Evolutionary conservation across 2,329 filamentous ascomycete species (phyloP).

Genomic region (Fusarium nodosum): DNA sequence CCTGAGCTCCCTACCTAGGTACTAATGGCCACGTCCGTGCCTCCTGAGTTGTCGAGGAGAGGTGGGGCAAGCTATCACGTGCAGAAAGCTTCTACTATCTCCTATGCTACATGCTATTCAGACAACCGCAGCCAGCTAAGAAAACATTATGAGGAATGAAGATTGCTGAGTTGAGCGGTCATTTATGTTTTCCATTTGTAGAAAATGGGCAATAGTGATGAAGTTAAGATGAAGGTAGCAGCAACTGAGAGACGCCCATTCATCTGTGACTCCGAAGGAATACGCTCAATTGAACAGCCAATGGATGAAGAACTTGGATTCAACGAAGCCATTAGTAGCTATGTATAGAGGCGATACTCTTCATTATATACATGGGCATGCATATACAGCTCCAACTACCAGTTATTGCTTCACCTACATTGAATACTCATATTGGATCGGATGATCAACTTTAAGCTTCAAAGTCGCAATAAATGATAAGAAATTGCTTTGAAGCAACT

Average conservation of each 20-base stretch:
- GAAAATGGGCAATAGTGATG: neutral
- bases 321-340: neutral
- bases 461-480: neutral
- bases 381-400: neutral
- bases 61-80: slow-evolving; percentile 49
- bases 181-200: neutral
- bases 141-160: neutral
- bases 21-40: slow-evolving; percentile 46
- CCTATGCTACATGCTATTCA: neutral
- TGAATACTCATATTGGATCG: neutral
- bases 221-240: neutral
- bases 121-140: neutral
- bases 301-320: neutral
- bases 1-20: slow-evolving; percentile 53
- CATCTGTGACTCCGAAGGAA: neutral
- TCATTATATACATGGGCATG: neutral
- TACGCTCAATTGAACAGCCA: neutral
- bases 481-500: neutral
- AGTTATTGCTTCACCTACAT: neutral
- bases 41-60: slow-evolving; percentile 45
- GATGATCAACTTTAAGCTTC: neutral
- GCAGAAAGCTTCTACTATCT: slow-evolving; percentile 35
- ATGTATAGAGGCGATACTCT: neutral
- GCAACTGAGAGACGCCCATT: neutral
- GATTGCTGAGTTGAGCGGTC: neutral